Evolutionary conservation across 2,329 filamentous ascomycete species (phyloP), one percentile per base, ranked within the genome.

Genomic region (Lecanicillium sp.): DNA sequence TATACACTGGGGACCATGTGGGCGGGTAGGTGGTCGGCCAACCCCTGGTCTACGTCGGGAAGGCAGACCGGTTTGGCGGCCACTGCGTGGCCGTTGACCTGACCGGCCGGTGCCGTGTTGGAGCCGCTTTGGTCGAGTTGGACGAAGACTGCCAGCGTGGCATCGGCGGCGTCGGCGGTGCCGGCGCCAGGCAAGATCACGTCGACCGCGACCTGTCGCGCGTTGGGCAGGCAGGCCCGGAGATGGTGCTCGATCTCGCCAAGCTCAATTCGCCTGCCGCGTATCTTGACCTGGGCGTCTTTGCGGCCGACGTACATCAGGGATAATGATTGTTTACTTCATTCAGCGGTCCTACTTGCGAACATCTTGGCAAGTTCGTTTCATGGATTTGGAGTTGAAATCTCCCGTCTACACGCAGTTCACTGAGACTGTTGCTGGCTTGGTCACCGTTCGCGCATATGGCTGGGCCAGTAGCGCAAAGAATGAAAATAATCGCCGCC

Each of bases 291-390:
- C 32, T 35, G 32, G 11, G 32, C 19, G 19, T 35, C 32, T 12
- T 35, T 35, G 12, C 32, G 32, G n/a, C n/a, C n/a, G n/a, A n/a
- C n/a, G n/a, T n/a, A n/a, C n/a, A n/a, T n/a, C n/a, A n/a, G n/a
- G n/a, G n/a, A n/a, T n/a, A n/a, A n/a, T n/a, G n/a, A n/a, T n/a
- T 2, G 56, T 74, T 12, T 72, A 71, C 46, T 47, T 69, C 8
- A 64, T 78, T 9, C 74, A 78, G 49, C 70, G 70, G 33, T 68
- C 73, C 52, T 79, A 79, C 51, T 65, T 79, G n/a, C 66, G 72
- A 5, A 79, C 76, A 2, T 78, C 74, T 0, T 72, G 75, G 4
- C 76, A 79, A 48, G 59, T 79, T 6, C 68, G 77, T 41, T 67
- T 76, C 23, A 61, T 79, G 6, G 77, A 80, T 54, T 63, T 66